Conservation (phyloP, 805 yeast genomes). For the Nakazawaea pomicola region DNA sequence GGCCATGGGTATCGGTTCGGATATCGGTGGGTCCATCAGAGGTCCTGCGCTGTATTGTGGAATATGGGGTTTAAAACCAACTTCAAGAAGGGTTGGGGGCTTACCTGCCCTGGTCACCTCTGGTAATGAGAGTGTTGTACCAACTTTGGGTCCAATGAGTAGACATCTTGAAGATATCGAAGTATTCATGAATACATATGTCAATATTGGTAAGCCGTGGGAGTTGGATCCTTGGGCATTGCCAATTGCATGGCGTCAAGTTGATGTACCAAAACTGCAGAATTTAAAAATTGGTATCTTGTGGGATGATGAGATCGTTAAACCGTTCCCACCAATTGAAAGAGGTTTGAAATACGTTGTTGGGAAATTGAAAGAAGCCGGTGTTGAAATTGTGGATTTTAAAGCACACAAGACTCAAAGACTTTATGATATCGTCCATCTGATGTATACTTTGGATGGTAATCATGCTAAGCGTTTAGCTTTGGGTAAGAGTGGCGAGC, state of each 20-base stretch:
- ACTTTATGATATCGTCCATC: constrained; percentile 53
- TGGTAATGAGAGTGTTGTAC: constrained; percentile 62
- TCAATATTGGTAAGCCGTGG: constrained; percentile 67
- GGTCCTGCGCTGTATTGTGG: constrained; percentile 66
- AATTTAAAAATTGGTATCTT: constrained; percentile 55
- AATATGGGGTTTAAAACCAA: constrained; percentile 57
- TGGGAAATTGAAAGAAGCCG: constrained; percentile 51
- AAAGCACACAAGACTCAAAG: constrained; percentile 53
- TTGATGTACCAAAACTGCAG: constrained; percentile 30
- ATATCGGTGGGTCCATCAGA: constrained; percentile 69
- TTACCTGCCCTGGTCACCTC: constrained; percentile 52
- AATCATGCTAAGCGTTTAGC: constrained; percentile 49
- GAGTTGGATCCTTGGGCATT: constrained; percentile 36
- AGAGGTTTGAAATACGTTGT: constrained; percentile 53
- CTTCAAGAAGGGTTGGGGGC: constrained; percentile 39
- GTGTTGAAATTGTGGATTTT: constrained; percentile 51
- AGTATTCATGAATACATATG: constrained; percentile 56
- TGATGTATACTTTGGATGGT: constrained; percentile 64
- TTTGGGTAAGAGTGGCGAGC: constrained; percentile 63
- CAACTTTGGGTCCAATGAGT: constrained; percentile 67
- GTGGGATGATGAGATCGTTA: constrained; percentile 60
- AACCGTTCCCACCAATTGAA: constrained; percentile 60
- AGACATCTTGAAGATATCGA: constrained; percentile 64
- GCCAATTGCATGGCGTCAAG: constrained; percentile 51
- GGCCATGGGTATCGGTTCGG: constrained; percentile 62